Evolutionary conservation across 2,329 filamentous ascomycete genomes (phyloP).

Genomic region (Aspergillus brasiliensis): DNA sequence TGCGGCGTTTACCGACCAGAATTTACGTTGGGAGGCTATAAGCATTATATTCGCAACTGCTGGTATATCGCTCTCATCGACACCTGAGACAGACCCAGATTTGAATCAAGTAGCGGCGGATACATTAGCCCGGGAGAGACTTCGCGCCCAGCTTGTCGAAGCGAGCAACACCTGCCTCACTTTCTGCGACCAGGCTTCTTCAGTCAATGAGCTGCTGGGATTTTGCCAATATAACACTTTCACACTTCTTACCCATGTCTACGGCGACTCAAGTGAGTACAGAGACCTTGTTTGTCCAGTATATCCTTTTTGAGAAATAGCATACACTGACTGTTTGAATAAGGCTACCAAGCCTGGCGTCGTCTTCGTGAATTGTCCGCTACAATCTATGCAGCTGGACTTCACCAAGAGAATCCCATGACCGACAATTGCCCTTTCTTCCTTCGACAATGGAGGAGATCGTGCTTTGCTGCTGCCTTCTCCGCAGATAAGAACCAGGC

Average conservation of each 20-base stretch:
- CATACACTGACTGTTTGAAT: neutral
- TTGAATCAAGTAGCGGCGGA: slow-evolving; percentile 25
- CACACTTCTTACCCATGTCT: slow-evolving; percentile 36
- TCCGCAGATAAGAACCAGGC: slow-evolving; percentile 52
- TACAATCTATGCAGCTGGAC: slow-evolving; percentile 51
- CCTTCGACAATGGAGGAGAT: slow-evolving; percentile 44
- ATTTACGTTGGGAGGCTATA: slow-evolving; percentile 46
- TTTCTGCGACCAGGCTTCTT: slow-evolving; percentile 37
- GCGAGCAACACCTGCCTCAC: slow-evolving; percentile 37
- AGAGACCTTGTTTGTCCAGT: slow-evolving; percentile 28
- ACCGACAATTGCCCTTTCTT: slow-evolving; percentile 38
- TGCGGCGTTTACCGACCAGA: slow-evolving; percentile 30
- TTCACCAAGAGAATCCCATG: slow-evolving; percentile 46
- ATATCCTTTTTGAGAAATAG: neutral
- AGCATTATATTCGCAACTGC: slow-evolving; percentile 44
- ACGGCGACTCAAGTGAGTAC: slow-evolving; percentile 37
- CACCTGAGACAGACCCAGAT: slow-evolving; percentile 34
- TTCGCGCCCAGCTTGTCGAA: slow-evolving; percentile 35
- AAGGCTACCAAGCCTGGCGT: slow-evolving; percentile 53
- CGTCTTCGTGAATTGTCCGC: slow-evolving; percentile 50
- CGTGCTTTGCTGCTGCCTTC: slow-evolving; percentile 47
- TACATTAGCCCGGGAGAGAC: slow-evolving; percentile 28
- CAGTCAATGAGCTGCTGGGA: slow-evolving; percentile 36
- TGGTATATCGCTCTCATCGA: slow-evolving; percentile 38
- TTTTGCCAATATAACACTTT: slow-evolving; percentile 39